Conservation (phyloP, 2,329 filamentous ascomycete species). For the Xylaria sp. region DNA sequence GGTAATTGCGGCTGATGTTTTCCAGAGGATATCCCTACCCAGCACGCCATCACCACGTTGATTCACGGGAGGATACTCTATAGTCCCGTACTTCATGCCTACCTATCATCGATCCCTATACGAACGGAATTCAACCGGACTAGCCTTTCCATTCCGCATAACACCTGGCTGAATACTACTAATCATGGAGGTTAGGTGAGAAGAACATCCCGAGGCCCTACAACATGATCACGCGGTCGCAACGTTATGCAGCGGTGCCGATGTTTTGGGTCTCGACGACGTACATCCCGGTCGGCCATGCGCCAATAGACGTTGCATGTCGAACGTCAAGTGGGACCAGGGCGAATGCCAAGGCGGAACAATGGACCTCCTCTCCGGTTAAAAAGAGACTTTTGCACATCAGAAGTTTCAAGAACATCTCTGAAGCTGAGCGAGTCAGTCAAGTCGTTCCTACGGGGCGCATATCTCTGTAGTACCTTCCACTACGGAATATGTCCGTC, state of each 20-base stretch:
- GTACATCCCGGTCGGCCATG: background rate
- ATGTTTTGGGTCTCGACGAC: background rate
- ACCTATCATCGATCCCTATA: too few species aligned
- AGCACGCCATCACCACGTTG: background rate
- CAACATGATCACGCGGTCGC: background rate
- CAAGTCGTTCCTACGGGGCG: too few species aligned
- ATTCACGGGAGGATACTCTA: background rate
- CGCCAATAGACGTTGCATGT: conserved; percentile 2
- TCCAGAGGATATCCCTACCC: background rate
- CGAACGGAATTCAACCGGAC: background rate
- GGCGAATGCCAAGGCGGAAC: conserved; percentile 28
- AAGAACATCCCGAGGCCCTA: conserved; percentile 1
- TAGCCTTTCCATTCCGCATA: background rate
- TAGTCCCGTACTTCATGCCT: too few species aligned
- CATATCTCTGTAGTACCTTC: too few species aligned
- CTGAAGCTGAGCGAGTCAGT: too few species aligned
- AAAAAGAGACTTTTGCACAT: background rate
- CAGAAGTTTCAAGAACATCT: too few species aligned
- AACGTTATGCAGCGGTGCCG: background rate
- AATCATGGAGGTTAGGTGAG: background rate
- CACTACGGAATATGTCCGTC: background rate
- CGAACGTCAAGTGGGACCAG: conserved; percentile 5
- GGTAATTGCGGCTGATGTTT: background rate
- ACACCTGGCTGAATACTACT: background rate
- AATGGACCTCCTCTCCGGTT: conserved; percentile 21